Percentiles rank a stretch among this genome's conserved stretches.
Evolutionary conservation across 2,329 filamentous ascomycete genomes (phyloP).

Genomic region (Atkinsonella texensis): DNA sequence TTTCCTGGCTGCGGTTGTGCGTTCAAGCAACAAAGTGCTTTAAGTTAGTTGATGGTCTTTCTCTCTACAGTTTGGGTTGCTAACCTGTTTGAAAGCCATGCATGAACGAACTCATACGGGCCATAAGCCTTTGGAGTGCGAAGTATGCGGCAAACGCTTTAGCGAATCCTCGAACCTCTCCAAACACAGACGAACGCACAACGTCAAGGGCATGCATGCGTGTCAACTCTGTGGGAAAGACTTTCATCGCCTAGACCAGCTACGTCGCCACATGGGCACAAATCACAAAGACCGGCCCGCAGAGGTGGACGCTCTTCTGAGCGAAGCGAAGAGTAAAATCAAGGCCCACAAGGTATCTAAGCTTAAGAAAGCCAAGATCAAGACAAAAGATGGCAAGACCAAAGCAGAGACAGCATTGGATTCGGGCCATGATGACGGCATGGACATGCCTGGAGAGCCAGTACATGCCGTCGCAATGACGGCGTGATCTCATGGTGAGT

Average conservation of each 20-base stretch:
- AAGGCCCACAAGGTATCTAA: conserved; percentile 8
- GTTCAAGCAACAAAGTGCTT: conserved; percentile 56
- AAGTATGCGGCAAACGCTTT: conserved; percentile 46
- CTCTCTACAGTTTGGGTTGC: not conserved
- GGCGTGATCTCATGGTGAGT: not conserved
- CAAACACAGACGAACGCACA: conserved; percentile 53
- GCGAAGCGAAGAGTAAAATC: conserved; percentile 8
- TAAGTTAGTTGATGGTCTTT: conserved; percentile 35
- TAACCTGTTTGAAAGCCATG: conserved; percentile 37
- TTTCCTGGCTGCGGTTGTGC: conserved; percentile 37
- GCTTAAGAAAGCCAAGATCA: conserved; percentile 5
- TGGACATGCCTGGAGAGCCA: conserved; percentile 5
- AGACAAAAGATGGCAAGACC: not conserved
- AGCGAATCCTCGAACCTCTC: conserved; percentile 55
- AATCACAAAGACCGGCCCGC: conserved; percentile 20
- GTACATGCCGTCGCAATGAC: not conserved
- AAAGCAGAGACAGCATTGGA: not conserved
- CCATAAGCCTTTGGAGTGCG: conserved; percentile 48
- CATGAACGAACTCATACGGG: conserved; percentile 55
- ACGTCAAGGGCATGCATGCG: conserved; percentile 35
- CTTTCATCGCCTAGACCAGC: conserved; percentile 49
- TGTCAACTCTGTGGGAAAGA: conserved; percentile 43
- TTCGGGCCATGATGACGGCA: conserved; percentile 1
- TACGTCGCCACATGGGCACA: conserved; percentile 38
- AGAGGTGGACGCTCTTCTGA: conserved; percentile 10